A percentile compares a stretch with the other conserved stretches of the same genome.
Evolutionary conservation across 139 green algal genomes (phyloP).

Genomic region (Chlamydomonas schloesseri): DNA sequence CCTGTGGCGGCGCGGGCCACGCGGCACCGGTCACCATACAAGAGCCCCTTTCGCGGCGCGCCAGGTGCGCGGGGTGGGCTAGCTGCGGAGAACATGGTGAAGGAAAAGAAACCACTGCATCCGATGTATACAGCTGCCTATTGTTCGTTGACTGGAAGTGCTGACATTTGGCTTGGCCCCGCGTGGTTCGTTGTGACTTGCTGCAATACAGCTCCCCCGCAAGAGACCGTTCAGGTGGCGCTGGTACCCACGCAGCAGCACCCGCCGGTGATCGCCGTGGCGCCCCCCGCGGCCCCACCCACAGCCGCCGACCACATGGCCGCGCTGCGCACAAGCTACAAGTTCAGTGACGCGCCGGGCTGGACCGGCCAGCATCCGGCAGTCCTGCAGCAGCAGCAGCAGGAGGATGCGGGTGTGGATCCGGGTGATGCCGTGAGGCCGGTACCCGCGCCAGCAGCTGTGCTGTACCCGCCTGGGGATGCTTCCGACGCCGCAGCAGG

Average conservation of each 20-base stretch:
- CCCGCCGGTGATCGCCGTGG: not conserved
- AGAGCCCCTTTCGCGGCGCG: conserved; percentile 20
- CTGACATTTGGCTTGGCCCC: not conserved
- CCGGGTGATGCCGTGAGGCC: not conserved
- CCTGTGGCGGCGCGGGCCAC: not conserved
- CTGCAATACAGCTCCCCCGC: not conserved
- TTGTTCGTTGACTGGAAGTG: no score
- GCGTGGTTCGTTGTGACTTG: not conserved
- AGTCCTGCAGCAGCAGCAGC: conserved; percentile 6
- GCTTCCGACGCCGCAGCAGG: not conserved
- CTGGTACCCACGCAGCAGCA: conserved; percentile 45
- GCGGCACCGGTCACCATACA: conserved; percentile 26
- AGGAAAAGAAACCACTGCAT: no score
- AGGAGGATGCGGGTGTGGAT: not conserved
- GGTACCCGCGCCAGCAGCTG: not conserved
- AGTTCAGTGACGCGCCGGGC: conserved; percentile 14
- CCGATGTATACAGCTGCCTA: no score
- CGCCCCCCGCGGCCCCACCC: not conserved
- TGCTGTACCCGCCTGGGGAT: conserved; percentile 11
- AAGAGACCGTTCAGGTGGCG: conserved; percentile 52
- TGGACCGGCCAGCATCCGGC: not conserved
- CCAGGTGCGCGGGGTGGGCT: conserved; percentile 2
- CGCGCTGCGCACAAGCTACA: not conserved
- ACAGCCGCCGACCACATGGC: not conserved
- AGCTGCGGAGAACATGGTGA: not conserved